Base-by-base conservation (phyloP, 202 grass and related monocot species). In the Brachypodium distachyon region DNA sequence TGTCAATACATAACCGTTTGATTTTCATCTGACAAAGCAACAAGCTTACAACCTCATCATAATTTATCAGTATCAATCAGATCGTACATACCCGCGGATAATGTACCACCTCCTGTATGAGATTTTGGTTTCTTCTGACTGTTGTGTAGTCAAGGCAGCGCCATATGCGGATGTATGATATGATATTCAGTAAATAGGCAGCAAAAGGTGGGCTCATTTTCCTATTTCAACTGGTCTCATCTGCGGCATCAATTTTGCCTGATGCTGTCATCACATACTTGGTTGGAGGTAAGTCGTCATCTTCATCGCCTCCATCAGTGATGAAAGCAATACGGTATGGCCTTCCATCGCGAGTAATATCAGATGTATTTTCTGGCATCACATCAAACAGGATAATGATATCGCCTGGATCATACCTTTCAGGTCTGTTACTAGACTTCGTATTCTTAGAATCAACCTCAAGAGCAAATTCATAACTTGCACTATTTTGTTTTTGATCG, bases 331-430 rank as follows among this genome's bases (percentile, higher is more conserved):
- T 32, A 52, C 12, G 9, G 21, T 88, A 88, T 1, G 48, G 19
- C 17, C 53, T 78, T 9, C 36, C 59, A 56, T 83, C 73, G 59
- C 47, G n/a, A 42, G 53, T 74, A 13, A 88, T 47, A 48, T 90
- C 82, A 83, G 76, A 75, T 62, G 88, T 69, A 62, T 79, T 48
- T 19, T 36, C 47, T 6, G 69, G 73, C 49, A 74, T 82, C 21
- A n/a, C 47, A 54, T 87, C 76, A 37, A 70, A 83, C 28, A 96
- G 38, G 41, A 86, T 64, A 81, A 96, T 73, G 12, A 96, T 84
- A 73, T 96, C 89, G 23, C 87, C 84, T 32, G 84, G 84, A 83
- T 7, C 49, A 50, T 92, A 86, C 31, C 74, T 70, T 42, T 50
- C 51, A 27, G 21, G 41, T 61, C 18, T 62, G 37, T 52, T 78